Evolutionary conservation across 1,284 basidiomycete species (phyloP), one percentile per base, ranked within the genome.

Genomic region (Coniferiporia sulphurascens): DNA sequence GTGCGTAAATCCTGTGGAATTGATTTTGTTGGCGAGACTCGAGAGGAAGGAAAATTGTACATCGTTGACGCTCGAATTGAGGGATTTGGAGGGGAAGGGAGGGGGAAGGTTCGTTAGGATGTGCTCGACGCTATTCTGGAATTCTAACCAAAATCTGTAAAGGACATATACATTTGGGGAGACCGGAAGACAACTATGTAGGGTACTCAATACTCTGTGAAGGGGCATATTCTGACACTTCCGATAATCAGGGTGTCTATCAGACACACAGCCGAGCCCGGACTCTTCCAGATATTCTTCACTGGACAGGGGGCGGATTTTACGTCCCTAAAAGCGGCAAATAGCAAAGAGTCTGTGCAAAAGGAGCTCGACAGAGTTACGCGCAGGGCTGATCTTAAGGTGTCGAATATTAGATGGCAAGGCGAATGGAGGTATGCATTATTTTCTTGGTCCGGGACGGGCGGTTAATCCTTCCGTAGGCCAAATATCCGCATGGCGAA

Each of bases 21-120:
- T 35, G 62, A 70, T 0, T 81, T 82, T 60, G 56, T 76, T 1
- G 81, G 81, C 0, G 76, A 82, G 59, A 75, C 73, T 0, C 67
- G 66, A 38, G 65, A 75, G 15, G 65, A 48, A 13, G 38, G 17
- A 1, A 54, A 65, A 12, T 65, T 73, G 10, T 63, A 78, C 2
- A 66, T 75, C 3, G 80, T 78, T 1, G 79, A 81, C 63, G 70
- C 80, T n/a, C 67, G 66, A 38, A 61, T 71, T 0, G 66, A 74
- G 48, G 72, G 72, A 4, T 17, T 76, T 7, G 67, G 69, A 46
- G 62, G 66, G 32, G 64, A 71, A 2, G 27, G 19, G 17, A 41
- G 38, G 44, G 21, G 79, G 78, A 56, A n/a, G 13, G 44, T 46
- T 8, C 9, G 38, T 12, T 8, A 3, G 2, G 15, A 41, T 41